Base-by-base conservation (phyloP, 768 basidiomycete species). In the Mycena latifolia region DNA sequence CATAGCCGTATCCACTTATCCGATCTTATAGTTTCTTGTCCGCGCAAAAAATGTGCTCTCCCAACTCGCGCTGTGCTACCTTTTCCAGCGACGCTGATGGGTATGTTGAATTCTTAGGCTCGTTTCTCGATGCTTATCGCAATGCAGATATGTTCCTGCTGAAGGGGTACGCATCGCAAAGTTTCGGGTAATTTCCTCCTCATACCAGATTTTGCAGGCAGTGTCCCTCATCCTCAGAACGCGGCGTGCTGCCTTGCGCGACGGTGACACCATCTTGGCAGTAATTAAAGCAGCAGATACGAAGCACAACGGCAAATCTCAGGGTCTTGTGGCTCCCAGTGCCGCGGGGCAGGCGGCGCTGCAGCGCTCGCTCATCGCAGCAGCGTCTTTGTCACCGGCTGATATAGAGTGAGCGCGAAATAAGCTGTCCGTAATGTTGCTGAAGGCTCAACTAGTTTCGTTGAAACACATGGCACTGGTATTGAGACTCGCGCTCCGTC, bases 401-500 rank as follows among this genome's bases (percentile, higher is more conserved):
- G 71, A 79, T 48, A 76, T 79, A 45, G 76, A 80, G 78, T 80
- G 64, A 27, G 78, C 72, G 6, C n/a, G 45, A 1, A 25, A 45
- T 3, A 20, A 15, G 18, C n/a, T 31, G 5, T 45, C 45, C 18
- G n/a, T 6, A 22, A 58, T 7, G 35, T n/a, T 22, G 35, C 59
- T 28, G 50, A 47, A 2, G 2, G 29, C 47, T 1, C n/a, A 41
- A 15, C 27, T 62, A 80, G 79, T 58, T 79, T 79, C 55, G 70
- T 80, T 28, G 79, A 80, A 64, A 70, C 77, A 14, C 79, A 80
- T 61, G 79, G 79, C 47, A 80, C 79, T 12, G 79, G 78, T 75
- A 63, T n/a, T n/a, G 41, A 7, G 6, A 22, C 10, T 22, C n/a
- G n/a, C n/a, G n/a, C n/a, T n/a, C n/a, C n/a, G n/a, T n/a, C n/a